Base-by-base conservation (phyloP, 805 yeast species). In the Kodamaea leandrae region DNA sequence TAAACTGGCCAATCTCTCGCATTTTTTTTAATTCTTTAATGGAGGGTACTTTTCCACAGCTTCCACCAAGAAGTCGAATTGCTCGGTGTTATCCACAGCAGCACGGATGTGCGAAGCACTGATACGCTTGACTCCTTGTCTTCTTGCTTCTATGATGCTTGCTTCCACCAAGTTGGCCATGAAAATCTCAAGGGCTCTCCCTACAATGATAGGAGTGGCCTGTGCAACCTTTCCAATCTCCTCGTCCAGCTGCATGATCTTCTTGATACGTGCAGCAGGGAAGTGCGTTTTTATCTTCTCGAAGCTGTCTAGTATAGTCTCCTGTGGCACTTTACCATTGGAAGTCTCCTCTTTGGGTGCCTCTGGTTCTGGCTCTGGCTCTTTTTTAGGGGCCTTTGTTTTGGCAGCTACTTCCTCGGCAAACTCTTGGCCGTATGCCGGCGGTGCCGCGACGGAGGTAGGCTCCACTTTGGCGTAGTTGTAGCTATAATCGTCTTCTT, bases 161-260 rank as follows among this genome's bases (percentile, higher is more conserved):
- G 86, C 88, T 52, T 86, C 90, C 37, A 93, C 95, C 42, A 93
- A 72, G 41, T 93, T 80, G 37, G 95, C 87, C 76, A 93, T 79
- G 60, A 93, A 93, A 46, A 88, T 76, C 65, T 93, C 98, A 39
- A 93, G 71, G 0, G 99, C 96, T 47, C 96, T 77, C 6, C 98
- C 97, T 6, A 93, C 96, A 13, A 91, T 91, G n/a, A 91, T 85
- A 0, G 99, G 99, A 2, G 99, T 95, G 2, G 96, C 97, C 58
- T 90, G 97, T 3, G 99, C 96, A 4, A 93, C 98, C 59, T 93
- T 93, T 2, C 99, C 99, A 33, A 93, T 90, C 49, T 93, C 99
- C 49, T 93, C 99, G 63, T 93, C 99, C 20, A 95, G 82, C 59
- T 93, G 99, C 96, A 93, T 91, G 44, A 93, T 79, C 54, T 93